A percentile compares a stretch with the other conserved stretches of the same genome.
These are phyloP conservation scores for Chrysanthemum makinoi DNA, from an alignment of 129 eudicot genomes.

Conservation along the genomic window DNA sequence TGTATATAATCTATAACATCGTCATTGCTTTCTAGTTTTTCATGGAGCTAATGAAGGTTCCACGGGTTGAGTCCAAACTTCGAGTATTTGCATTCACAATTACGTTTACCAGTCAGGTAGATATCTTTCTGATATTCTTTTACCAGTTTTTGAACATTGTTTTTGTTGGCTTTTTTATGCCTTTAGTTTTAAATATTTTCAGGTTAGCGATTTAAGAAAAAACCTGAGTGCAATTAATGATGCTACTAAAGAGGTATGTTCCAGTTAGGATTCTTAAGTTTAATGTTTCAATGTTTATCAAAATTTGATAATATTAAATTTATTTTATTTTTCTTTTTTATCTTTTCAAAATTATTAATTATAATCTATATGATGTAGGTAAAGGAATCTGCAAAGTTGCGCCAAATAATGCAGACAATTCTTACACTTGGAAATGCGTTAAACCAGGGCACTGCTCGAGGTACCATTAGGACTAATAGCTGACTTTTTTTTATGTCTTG, in stretches of 20 bases:
- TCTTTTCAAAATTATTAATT: background rate
- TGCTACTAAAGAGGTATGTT: constrained; percentile 85
- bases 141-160: constrained; percentile 8
- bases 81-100: constrained; percentile 91
- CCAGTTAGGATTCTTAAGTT: background rate
- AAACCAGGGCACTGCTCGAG: constrained; percentile 98
- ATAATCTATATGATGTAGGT: constrained; percentile 42
- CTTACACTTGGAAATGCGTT: constrained; percentile 94
- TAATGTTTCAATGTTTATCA: background rate
- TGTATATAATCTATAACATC: constrained; percentile 20
- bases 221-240: constrained; percentile 70
- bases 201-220: constrained; percentile 72
- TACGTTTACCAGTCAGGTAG: constrained; percentile 79
- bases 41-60: constrained; percentile 98
- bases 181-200: constrained; percentile 12
- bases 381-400: constrained; percentile 77
- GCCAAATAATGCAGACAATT: constrained; percentile 95
- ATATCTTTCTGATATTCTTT: constrained; percentile 3
- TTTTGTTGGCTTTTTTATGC: constrained; percentile 22
- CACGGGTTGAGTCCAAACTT: constrained; percentile 92
- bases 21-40: constrained; percentile 66
- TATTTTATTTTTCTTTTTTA: background rate
- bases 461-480: constrained; percentile 34
- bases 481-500: background rate
- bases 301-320: background rate